phyloP scores from a whole-genome alignment of 352 stramenopile species.

The Phytopythium helicoides region DNA sequence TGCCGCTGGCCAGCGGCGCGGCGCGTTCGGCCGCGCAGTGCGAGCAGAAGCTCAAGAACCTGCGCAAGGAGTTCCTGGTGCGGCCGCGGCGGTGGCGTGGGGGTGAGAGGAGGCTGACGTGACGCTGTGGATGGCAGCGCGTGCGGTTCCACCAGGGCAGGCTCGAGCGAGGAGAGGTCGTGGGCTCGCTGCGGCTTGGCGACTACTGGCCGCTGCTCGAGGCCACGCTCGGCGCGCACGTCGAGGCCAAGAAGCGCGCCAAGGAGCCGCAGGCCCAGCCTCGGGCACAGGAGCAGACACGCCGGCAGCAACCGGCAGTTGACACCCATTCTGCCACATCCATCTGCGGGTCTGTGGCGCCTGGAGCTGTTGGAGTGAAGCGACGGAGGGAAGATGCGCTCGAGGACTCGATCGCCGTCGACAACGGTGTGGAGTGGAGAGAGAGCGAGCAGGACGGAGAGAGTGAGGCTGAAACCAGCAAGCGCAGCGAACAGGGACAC shows the following conservation, averaged over 20 bases:
- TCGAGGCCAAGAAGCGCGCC: slow-evolving; percentile 1
- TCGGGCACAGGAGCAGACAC: too few relatives aligned
- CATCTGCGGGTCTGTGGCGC: too few relatives aligned
- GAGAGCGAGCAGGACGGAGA: not conserved
- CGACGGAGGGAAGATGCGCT: too few relatives aligned
- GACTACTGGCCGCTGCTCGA: slow-evolving; percentile 12
- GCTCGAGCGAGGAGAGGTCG: slow-evolving; percentile 3
- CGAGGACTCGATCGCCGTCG: not conserved
- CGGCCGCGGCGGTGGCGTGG: too few relatives aligned
- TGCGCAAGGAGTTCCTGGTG: slow-evolving; percentile 15
- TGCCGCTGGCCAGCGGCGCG: slow-evolving; percentile 11
- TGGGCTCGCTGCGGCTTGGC: slow-evolving; percentile 2
- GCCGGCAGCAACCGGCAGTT: too few relatives aligned
- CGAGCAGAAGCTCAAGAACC: slow-evolving; percentile 19
- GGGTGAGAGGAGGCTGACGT: too few relatives aligned
- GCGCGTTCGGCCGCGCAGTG: slow-evolving; percentile 11
- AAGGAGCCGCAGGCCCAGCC: not conserved
- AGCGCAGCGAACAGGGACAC: slow-evolving; percentile 2
- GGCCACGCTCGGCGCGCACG: slow-evolving; percentile 7
- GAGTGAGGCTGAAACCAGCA: not conserved
- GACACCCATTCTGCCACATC: too few relatives aligned
- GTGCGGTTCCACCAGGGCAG: slow-evolving; percentile 5
- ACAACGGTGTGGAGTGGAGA: not conserved
- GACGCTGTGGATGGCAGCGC: not conserved
- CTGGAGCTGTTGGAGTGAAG: too few relatives aligned